Evolutionary conservation across 148 eudicot species (phyloP).

Genomic region (Euryodendron excelsum): DNA sequence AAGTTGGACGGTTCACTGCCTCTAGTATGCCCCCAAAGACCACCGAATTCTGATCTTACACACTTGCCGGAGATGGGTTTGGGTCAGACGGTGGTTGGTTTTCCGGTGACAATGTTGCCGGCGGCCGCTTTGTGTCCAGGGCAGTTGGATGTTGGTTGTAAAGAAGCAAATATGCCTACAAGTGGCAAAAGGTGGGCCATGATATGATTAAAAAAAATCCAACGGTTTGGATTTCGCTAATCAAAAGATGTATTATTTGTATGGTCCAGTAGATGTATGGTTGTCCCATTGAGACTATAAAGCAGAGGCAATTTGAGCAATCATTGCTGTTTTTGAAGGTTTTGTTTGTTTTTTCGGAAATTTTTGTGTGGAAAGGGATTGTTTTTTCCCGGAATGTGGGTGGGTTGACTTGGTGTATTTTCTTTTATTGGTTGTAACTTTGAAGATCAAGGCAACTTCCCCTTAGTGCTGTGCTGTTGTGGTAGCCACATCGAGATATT

Average conservation of each 20-base stretch:
- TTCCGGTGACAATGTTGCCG: slow-evolving; percentile 32
- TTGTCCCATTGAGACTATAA: too few relatives aligned
- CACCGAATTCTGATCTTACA: background rate
- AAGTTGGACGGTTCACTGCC: slow-evolving; percentile 26
- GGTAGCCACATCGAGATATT: too few relatives aligned
- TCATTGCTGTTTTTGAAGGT: too few relatives aligned
- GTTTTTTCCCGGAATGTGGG: background rate
- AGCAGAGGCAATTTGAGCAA: too few relatives aligned
- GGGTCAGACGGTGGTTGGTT: slow-evolving; percentile 34
- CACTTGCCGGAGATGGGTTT: slow-evolving; percentile 15
- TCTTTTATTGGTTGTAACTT: background rate
- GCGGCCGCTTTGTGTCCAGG: background rate
- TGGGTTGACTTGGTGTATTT: background rate
- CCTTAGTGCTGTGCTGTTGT: background rate
- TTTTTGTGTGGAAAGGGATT: too few relatives aligned
- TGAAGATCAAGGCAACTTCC: background rate
- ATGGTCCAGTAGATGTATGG: background rate
- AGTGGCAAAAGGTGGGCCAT: background rate
- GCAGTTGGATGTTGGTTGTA: background rate
- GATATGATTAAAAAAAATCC: background rate
- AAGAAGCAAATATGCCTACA: background rate
- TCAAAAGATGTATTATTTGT: background rate
- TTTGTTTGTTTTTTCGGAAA: too few relatives aligned
- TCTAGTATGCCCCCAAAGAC: slow-evolving; percentile 6
- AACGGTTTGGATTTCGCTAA: too few relatives aligned